Evolutionary conservation across 2,329 filamentous ascomycete species (phyloP), one percentile per base, ranked within the genome.

Genomic region (Botrytis porri): DNA sequence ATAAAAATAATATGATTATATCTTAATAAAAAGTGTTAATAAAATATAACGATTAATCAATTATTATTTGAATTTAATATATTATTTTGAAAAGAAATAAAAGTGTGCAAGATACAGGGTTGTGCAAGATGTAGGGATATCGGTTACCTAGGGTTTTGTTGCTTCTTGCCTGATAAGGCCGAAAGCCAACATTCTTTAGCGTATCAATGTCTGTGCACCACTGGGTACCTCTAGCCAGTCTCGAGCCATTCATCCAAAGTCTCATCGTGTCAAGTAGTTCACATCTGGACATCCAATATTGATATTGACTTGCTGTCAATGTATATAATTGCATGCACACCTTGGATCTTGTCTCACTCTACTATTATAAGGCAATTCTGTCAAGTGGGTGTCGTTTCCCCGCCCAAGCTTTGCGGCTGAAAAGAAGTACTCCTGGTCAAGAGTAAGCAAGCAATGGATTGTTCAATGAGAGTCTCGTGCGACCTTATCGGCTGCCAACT

Each of bases 381-480:
- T 35, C 39, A 12, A 43, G 18, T 61, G 39, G 10, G 29, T 39
- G 18, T 45, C 7, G 20, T 37, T 60, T 25, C 37, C 18, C 6
- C n/a, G 18, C 5, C 43, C 25, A 54, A 41, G 59, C 18, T 41
- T 65, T 57, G 69, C 69, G 60, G 69, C 69, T 57, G 69, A 54
- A 71, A 57, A n/a, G 14, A 39, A 22, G 20, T 25, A 10, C 29
- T 29, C 18, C 35, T 29, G 25, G 41, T 16, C 9, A n/a, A 22
- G 45, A 51, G 22, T 51, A 64, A 51, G 59, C 25, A 70, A 35
- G n/a, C 35, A 22, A 29, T 39, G 35, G 18, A 67, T 41, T 32
- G 5, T 37, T 41, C 41, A n/a, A 51, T 6, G 7, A 29, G 41
- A 29, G 41, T 48, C 41, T 70, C 41, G 69, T 70, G 69, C 35